These are phyloP conservation scores for Trametes pubescens DNA, from an alignment of 1,284 basidiomycete genomes.

Conservation along the genomic window DNA sequence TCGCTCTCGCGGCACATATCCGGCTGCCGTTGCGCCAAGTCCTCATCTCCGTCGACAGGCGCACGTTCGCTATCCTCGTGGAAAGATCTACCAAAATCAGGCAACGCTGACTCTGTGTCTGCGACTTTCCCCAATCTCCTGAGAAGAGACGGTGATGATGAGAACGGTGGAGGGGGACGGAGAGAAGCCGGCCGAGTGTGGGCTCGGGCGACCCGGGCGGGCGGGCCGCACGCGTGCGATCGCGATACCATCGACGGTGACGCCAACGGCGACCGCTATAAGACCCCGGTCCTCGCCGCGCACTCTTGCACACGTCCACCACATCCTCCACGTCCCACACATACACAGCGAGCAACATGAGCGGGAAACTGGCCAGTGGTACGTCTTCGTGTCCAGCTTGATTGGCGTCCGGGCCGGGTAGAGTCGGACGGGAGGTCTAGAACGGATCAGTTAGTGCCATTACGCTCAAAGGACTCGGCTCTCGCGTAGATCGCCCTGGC, in stretches of 20 bases:
- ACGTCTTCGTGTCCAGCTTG: not conserved
- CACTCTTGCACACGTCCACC: constrained; percentile 11
- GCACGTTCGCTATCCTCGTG: not conserved
- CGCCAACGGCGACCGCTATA: constrained; percentile 26
- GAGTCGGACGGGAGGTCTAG: too few relatives aligned
- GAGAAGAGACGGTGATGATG: constrained; percentile 16
- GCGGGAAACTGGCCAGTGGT: constrained; percentile 48
- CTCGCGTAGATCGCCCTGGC: not conserved
- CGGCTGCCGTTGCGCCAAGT: not conserved
- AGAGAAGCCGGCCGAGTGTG: constrained; percentile 16
- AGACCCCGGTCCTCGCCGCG: constrained; percentile 4
- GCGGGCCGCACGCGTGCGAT: constrained; percentile 26
- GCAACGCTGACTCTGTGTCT: constrained; percentile 6
- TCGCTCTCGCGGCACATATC: not conserved
- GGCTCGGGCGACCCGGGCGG: constrained; percentile 21
- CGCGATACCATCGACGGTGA: constrained; percentile 32
- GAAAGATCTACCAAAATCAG: constrained; percentile 14
- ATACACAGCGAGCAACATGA: constrained; percentile 38
- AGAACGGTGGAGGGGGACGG: constrained; percentile 1
- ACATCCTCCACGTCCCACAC: constrained; percentile 1
- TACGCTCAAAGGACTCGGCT: not conserved
- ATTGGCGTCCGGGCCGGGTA: not conserved
- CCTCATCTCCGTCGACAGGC: not conserved
- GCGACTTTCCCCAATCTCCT: constrained; percentile 8
- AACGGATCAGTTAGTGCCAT: constrained; percentile 2